Percentiles rank a stretch among this genome's conserved stretches.
Conservation (phyloP, 2,329 filamentous ascomycete species). For the Phyllosticta paracitricarpa region DNA sequence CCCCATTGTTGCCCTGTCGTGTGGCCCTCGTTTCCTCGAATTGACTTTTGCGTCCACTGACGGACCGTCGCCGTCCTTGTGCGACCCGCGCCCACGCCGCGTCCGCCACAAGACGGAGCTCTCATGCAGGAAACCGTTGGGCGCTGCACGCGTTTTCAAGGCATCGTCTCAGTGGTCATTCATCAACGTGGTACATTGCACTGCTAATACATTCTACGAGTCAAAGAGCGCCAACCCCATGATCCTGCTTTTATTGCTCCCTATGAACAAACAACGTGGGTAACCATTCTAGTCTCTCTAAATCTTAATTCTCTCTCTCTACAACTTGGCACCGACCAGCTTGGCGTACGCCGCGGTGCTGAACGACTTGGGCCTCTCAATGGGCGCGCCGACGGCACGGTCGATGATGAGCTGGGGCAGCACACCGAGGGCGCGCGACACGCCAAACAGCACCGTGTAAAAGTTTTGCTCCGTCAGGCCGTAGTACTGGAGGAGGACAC, state of each 20-base stretch:
- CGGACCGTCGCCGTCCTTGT: not conserved
- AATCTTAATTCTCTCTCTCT: slow-evolving; percentile 5
- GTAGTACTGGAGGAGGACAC: slow-evolving; percentile 99
- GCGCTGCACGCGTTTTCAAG: not conserved
- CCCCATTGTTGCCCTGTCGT: not conserved
- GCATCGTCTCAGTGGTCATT: not conserved
- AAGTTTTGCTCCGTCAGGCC: slow-evolving; percentile 97
- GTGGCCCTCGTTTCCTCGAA: not conserved
- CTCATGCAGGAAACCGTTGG: not conserved
- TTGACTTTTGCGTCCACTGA: not conserved
- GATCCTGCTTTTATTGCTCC: not conserved
- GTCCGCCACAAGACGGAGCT: not conserved
- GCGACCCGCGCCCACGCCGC: not conserved
- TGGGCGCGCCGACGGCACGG: slow-evolving; percentile 90
- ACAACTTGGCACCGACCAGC: slow-evolving; percentile 82
- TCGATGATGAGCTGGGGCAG: slow-evolving; percentile 99
- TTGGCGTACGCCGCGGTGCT: slow-evolving; percentile 94
- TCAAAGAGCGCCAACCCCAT: not conserved
- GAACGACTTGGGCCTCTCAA: slow-evolving; percentile 98
- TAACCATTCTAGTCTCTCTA: slow-evolving; percentile 1
- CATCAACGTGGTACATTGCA: not conserved
- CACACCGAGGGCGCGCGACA: slow-evolving; percentile 94
- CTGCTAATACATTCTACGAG: not conserved
- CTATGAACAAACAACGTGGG: not conserved
- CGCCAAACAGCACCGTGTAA: slow-evolving; percentile 99